Evolutionary conservation across 2,329 filamentous ascomycete species (phyloP).

Genomic region (Monosporascus cannonballus): DNA sequence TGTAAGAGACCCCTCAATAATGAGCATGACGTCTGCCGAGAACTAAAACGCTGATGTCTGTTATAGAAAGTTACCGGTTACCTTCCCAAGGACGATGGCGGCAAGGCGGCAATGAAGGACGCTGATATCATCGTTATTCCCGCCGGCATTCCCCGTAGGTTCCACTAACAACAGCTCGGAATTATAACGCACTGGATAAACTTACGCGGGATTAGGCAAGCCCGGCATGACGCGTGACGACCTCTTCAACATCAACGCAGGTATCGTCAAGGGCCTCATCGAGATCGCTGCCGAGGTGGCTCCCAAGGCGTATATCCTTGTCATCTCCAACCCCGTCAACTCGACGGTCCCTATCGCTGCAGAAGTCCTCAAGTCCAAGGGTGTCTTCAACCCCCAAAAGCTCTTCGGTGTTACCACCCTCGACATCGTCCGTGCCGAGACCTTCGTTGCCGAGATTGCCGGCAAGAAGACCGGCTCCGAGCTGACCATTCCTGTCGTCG

Average conservation of each 20-base stretch:
- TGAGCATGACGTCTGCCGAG: not conserved
- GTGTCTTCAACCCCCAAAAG: constrained; percentile 90
- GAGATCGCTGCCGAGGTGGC: constrained; percentile 81
- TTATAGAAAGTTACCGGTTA: constrained; percentile 76
- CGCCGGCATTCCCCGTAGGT: constrained; percentile 91
- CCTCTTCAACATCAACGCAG: constrained; percentile 99
- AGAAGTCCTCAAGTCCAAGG: constrained; percentile 89
- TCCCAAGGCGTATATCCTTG: constrained; percentile 89
- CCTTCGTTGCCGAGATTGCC: constrained; percentile 81
- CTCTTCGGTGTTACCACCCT: constrained; percentile 98
- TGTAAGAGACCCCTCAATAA: constrained; percentile 36
- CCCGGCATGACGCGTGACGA: constrained; percentile 99
- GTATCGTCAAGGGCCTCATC: constrained; percentile 91
- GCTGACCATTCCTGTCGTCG: constrained; percentile 84
- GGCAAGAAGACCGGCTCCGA: constrained; percentile 79
- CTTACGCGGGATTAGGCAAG: constrained; percentile 61
- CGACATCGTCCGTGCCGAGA: constrained; percentile 96
- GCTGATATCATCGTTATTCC: constrained; percentile 96
- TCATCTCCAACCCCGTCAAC: constrained; percentile 99
- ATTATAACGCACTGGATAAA: constrained; percentile 7
- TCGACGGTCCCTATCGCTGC: constrained; percentile 96
- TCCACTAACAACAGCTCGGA: not conserved
- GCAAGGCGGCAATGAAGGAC: constrained; percentile 83
- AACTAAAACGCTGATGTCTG: constrained; percentile 23
- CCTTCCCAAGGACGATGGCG: constrained; percentile 78